A percentile compares a stretch with the other conserved stretches of the same genome.
Evolutionary conservation across 495 filamentous ascomycete species (phyloP).

Genomic region (Trichoderma erinaceum): DNA sequence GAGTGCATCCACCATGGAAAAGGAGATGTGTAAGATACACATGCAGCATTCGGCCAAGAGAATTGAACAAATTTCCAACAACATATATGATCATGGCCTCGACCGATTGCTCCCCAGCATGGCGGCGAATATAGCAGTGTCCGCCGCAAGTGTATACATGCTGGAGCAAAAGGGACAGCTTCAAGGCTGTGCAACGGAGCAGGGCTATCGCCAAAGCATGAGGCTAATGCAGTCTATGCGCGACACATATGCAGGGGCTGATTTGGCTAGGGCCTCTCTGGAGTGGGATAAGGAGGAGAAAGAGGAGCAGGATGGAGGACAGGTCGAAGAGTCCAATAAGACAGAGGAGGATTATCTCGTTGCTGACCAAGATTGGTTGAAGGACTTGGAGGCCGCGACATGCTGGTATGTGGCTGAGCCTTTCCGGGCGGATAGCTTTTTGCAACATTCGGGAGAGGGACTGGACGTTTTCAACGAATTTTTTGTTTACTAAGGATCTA

Average conservation of each 20-base stretch:
- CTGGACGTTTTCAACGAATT: background rate
- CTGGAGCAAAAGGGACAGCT: slow-evolving; percentile 6
- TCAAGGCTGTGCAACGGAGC: background rate
- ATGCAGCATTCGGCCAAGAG: slow-evolving; percentile 8
- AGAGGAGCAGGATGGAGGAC: background rate
- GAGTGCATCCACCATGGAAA: background rate
- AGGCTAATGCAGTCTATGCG: slow-evolving; percentile 8
- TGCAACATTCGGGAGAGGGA: background rate
- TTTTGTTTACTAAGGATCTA: background rate
- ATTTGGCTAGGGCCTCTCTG: background rate
- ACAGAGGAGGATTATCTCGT: slow-evolving; percentile 5
- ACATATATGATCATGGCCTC: slow-evolving; percentile 8
- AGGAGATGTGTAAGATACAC: slow-evolving; percentile 6
- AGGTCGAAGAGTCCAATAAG: background rate
- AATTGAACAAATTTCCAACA: background rate
- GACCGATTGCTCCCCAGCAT: slow-evolving; percentile 2
- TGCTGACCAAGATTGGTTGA: background rate
- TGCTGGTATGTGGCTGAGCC: slow-evolving; percentile 9
- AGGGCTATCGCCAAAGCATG: background rate
- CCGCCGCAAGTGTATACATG: background rate
- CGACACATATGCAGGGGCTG: background rate
- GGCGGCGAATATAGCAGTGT: slow-evolving; percentile 3
- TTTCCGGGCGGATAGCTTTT: background rate
- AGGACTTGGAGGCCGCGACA: slow-evolving; percentile 10
- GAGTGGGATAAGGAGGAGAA: slow-evolving; percentile 3